Conservation (phyloP, 1,284 basidiomycete species). For the Marasmius sp. region DNA sequence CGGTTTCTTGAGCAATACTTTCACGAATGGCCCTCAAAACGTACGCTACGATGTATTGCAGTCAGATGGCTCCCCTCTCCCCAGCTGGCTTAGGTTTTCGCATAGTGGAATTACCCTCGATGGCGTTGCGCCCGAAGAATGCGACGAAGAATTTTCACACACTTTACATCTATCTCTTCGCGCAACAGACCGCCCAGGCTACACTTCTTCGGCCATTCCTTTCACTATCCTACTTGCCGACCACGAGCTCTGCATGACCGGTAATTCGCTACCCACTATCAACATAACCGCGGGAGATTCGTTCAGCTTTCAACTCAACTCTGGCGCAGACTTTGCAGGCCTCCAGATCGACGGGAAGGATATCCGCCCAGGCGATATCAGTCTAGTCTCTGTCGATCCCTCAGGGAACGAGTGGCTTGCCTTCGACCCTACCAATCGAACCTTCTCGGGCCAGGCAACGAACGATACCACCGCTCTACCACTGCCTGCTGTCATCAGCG, state of each 20-base stretch:
- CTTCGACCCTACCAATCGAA: conserved; percentile 55
- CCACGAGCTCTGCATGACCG: conserved; percentile 61
- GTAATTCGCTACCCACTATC: conserved; percentile 54
- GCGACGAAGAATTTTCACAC: conserved; percentile 36
- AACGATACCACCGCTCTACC: conserved; percentile 28
- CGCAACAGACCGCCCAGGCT: conserved; percentile 67
- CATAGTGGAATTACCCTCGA: conserved; percentile 70
- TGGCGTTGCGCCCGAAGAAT: conserved; percentile 67
- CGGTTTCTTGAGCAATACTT: conserved; percentile 76
- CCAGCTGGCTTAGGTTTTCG: conserved; percentile 78
- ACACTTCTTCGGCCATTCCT: conserved; percentile 47
- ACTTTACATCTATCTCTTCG: conserved; percentile 55
- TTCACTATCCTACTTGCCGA: conserved; percentile 62
- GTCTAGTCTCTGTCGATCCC: conserved; percentile 54
- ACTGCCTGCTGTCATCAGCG: conserved; percentile 64
- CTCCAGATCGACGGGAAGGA: conserved; percentile 60
- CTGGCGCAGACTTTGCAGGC: conserved; percentile 58
- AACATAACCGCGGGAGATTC: conserved; percentile 58
- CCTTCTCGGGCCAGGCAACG: conserved; percentile 66
- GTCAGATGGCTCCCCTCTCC: conserved; percentile 68
- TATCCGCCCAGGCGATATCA: conserved; percentile 54
- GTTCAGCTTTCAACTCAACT: conserved; percentile 60
- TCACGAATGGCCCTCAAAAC: conserved; percentile 38
- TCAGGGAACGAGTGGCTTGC: conserved; percentile 60
- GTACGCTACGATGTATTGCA: conserved; percentile 71